Conservation (phyloP, 345 rosid species). For the Ricinus communis region DNA sequence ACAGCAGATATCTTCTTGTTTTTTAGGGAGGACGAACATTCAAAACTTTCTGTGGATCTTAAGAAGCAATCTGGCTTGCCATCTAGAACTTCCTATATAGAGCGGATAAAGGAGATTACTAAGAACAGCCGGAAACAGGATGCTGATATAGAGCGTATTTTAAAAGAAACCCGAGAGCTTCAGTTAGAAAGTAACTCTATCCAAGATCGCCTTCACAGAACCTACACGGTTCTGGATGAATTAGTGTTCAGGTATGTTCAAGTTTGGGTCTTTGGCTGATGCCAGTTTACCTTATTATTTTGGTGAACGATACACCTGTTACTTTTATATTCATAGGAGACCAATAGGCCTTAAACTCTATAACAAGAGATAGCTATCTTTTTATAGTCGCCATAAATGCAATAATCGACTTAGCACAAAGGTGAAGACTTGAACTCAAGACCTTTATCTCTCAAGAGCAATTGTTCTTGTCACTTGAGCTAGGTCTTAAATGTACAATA, state of each 20-base stretch:
- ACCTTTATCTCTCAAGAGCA: too few relatives aligned
- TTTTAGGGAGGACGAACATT: conserved; percentile 60
- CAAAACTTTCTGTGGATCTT: conserved; percentile 44
- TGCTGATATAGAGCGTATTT: conserved; percentile 66
- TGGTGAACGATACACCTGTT: neutral
- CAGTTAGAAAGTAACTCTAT: conserved; percentile 84
- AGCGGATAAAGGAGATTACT: conserved; percentile 72
- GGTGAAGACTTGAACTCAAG: too few relatives aligned
- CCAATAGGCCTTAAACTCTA: too few relatives aligned
- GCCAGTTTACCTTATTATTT: neutral
- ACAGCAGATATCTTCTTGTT: neutral
- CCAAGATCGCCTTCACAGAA: conserved; percentile 81
- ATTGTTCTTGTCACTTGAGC: too few relatives aligned
- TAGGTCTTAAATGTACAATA: too few relatives aligned
- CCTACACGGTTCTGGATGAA: conserved; percentile 77
- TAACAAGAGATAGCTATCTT: too few relatives aligned
- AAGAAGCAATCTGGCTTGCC: conserved; percentile 52
- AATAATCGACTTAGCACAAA: too few relatives aligned
- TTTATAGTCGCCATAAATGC: too few relatives aligned
- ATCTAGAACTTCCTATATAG: conserved; percentile 59
- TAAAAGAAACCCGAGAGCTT: conserved; percentile 75
- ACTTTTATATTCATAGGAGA: too few relatives aligned
- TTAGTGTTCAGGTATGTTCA: conserved; percentile 58
- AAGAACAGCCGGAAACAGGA: conserved; percentile 83
- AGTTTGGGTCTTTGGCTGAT: neutral